Conservation (phyloP, 352 stramenopile genomes). For the Phytophthora fragariae region DNA sequence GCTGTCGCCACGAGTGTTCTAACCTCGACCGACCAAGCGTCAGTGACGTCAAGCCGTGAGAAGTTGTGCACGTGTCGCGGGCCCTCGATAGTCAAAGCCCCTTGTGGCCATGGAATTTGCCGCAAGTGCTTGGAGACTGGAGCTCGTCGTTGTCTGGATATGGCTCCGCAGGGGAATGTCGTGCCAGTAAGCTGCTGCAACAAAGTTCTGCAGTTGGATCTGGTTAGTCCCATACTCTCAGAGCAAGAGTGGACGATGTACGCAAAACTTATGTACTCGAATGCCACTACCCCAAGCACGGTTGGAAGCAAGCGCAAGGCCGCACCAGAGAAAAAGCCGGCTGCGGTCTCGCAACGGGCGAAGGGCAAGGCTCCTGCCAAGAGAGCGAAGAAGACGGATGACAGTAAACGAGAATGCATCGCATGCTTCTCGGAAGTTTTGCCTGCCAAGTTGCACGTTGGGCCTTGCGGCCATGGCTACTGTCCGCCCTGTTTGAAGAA, state of each 20-base stretch:
- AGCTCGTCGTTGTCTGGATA: slow-evolving; percentile 38
- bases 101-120: slow-evolving; percentile 43
- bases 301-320: slow-evolving; percentile 32
- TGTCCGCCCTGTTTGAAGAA: slow-evolving; percentile 45
- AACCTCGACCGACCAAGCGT: background rate
- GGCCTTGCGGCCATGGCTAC: slow-evolving; percentile 50
- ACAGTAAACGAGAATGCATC: slow-evolving; percentile 25
- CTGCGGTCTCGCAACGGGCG: background rate
- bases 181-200: slow-evolving; percentile 52
- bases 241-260: slow-evolving; percentile 41
- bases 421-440: slow-evolving; percentile 33
- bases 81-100: slow-evolving; percentile 5
- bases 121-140: slow-evolving; percentile 39
- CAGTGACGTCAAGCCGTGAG: background rate
- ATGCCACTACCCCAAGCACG: background rate
- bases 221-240: slow-evolving; percentile 37
- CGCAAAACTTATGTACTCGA: slow-evolving; percentile 30
- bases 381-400: slow-evolving; percentile 4
- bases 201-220: slow-evolving; percentile 41
- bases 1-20: background rate
- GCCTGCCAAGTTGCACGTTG: slow-evolving; percentile 17
- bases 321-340: background rate
- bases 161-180: slow-evolving; percentile 25
- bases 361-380: slow-evolving; percentile 27
- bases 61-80: slow-evolving; percentile 21